Conservation (phyloP, 2,329 filamentous ascomycete genomes). For the Cercospora sojina region DNA sequence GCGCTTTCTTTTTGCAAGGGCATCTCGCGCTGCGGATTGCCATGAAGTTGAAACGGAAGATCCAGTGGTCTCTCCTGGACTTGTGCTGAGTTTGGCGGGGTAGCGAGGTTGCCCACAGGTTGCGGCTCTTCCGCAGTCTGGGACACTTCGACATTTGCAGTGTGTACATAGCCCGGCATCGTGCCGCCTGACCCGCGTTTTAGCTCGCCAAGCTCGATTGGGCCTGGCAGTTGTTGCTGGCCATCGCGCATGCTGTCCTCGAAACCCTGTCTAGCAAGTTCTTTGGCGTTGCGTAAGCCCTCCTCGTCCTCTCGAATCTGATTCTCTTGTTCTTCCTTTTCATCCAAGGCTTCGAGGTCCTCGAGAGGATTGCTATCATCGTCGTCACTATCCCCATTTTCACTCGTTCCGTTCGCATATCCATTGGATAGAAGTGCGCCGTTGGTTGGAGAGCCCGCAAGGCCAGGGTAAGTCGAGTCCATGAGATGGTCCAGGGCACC, state of each 20-base stretch:
- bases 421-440: constrained; percentile 20
- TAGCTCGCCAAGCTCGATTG: neutral
- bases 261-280: constrained; percentile 34
- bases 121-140: neutral
- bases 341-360: constrained; percentile 37
- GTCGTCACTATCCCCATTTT: constrained; percentile 35
- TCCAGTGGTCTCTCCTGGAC: neutral
- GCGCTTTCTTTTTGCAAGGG: neutral
- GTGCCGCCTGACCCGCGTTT: neutral
- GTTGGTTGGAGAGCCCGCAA: constrained; percentile 1
- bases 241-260: constrained; percentile 27
- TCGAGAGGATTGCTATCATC: constrained; percentile 40
- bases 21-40: neutral
- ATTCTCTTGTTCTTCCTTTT: constrained; percentile 36
- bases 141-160: neutral
- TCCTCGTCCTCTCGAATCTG: constrained; percentile 34
- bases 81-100: neutral
- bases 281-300: constrained; percentile 34
- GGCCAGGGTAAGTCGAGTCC: constrained; percentile 26
- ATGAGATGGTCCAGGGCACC: constrained; percentile 36
- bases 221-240: neutral
- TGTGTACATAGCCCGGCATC: neutral
- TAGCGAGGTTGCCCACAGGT: neutral
- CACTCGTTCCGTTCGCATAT: constrained; percentile 25
- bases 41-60: neutral